phyloP scores from a whole-genome alignment of 2,329 filamentous ascomycete genomes.

The Decorospora gaudefroyi region DNA sequence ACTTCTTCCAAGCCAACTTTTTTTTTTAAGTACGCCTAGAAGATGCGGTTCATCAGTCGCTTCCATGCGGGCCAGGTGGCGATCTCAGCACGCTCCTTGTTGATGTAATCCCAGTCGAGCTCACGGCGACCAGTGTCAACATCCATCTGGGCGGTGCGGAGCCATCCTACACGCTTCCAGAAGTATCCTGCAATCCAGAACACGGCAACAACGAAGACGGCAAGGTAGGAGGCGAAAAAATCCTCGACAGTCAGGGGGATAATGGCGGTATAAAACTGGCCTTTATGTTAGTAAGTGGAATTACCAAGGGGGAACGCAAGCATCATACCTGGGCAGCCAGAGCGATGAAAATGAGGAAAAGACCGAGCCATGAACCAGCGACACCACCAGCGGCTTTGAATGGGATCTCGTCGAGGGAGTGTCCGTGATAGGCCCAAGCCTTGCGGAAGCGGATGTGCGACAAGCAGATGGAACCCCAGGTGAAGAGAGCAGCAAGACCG shows the following conservation, averaged over 20 bases:
- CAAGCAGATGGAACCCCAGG: conserved; percentile 84
- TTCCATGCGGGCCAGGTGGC: conserved; percentile 60
- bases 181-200: conserved; percentile 58
- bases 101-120: conserved; percentile 68
- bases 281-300: conserved; percentile 6
- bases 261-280: conserved; percentile 49
- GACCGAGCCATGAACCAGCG: conserved; percentile 49
- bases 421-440: conserved; percentile 47
- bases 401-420: conserved; percentile 52
- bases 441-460: conserved; percentile 87
- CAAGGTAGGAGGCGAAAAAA: conserved; percentile 57
- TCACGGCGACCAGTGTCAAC: conserved; percentile 68
- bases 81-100: conserved; percentile 57
- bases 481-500: conserved; percentile 74
- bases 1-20: no score
- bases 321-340: conserved; percentile 47
- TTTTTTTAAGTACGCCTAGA: no score
- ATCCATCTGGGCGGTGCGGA: conserved; percentile 64
- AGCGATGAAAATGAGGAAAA: conserved; percentile 47
- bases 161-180: conserved; percentile 68
- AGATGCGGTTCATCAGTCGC: conserved; percentile 30
- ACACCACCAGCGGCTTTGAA: conserved; percentile 51
- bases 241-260: conserved; percentile 46
- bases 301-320: not conserved
- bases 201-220: conserved; percentile 51